A percentile compares a stretch with the other conserved stretches of the same genome.
Evolutionary conservation across 2,329 filamentous ascomycete genomes (phyloP).

Genomic region (Calonectria henricotiae): DNA sequence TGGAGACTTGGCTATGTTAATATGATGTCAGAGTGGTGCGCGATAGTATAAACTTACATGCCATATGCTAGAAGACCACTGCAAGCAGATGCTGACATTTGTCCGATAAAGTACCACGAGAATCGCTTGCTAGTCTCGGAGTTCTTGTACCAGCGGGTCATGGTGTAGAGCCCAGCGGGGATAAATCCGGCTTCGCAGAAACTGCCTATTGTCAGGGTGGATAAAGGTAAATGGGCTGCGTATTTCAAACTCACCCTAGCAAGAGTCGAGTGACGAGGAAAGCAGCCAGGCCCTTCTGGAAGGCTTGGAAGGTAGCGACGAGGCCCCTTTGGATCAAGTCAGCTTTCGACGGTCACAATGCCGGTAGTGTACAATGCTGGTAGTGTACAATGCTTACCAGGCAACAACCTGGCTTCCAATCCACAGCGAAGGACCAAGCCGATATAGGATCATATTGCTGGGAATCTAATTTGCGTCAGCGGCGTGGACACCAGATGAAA

Average conservation of each 20-base stretch:
- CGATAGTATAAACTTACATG: slow-evolving; percentile 39
- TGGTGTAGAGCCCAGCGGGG: slow-evolving; percentile 63
- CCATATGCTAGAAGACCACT: slow-evolving; percentile 57
- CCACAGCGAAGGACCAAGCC: slow-evolving; percentile 65
- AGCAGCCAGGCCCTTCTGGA: slow-evolving; percentile 53
- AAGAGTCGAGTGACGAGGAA: slow-evolving; percentile 60
- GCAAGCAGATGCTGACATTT: slow-evolving; percentile 59
- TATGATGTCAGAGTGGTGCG: background rate
- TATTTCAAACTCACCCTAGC: slow-evolving; percentile 44
- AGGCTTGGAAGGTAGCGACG: slow-evolving; percentile 58
- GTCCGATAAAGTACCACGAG: slow-evolving; percentile 64
- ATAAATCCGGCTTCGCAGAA: slow-evolving; percentile 57
- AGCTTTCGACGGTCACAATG: background rate
- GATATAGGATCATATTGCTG: slow-evolving; percentile 65
- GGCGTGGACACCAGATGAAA: background rate
- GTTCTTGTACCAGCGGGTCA: slow-evolving; percentile 66
- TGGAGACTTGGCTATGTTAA: slow-evolving; percentile 38
- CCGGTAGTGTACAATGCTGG: background rate
- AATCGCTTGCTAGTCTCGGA: slow-evolving; percentile 65
- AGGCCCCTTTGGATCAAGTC: slow-evolving; percentile 53
- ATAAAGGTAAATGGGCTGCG: background rate
- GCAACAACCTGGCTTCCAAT: slow-evolving; percentile 56
- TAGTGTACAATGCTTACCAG: slow-evolving; percentile 49
- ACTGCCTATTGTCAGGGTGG: slow-evolving; percentile 19
- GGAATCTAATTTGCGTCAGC: slow-evolving; percentile 51